Evolutionary conservation across 202 grass and related monocot species (phyloP).

Genomic region (Zizania palustris): DNA sequence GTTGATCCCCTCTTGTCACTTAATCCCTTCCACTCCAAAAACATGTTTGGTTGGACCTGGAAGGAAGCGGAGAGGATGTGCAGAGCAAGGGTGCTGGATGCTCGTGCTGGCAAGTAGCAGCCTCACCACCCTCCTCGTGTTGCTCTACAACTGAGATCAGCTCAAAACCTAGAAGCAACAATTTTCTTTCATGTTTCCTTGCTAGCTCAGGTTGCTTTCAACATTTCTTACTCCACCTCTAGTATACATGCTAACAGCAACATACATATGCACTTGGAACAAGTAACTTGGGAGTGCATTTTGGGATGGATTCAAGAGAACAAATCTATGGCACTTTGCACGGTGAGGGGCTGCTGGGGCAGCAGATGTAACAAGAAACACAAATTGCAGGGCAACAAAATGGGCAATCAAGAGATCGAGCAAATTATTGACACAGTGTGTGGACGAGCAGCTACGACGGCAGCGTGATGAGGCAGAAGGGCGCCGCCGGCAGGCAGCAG

Average conservation of each 20-base stretch:
- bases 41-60: too few relatives aligned
- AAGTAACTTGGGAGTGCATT: too few relatives aligned
- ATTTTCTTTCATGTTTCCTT: background rate
- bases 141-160: slow-evolving; percentile 54
- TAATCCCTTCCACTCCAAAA: too few relatives aligned
- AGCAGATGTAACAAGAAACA: too few relatives aligned
- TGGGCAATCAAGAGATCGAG: slow-evolving; percentile 44
- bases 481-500: too few relatives aligned
- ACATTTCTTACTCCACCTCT: background rate
- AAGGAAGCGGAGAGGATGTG: slow-evolving; percentile 30
- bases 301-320: too few relatives aligned
- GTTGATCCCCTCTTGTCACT: too few relatives aligned
- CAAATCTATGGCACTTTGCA: too few relatives aligned
- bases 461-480: too few relatives aligned
- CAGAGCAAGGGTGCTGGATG: slow-evolving; percentile 57
- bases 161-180: background rate
- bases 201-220: background rate
- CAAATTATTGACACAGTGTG: slow-evolving; percentile 68
- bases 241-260: background rate
- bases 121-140: slow-evolving; percentile 57
- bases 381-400: slow-evolving; percentile 38
- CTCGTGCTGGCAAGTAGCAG: slow-evolving; percentile 63
- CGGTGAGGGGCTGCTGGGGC: too few relatives aligned
- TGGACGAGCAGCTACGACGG: too few relatives aligned
- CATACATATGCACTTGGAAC: background rate